Percentiles rank a stretch among this genome's conserved stretches.
Evolutionary conservation across 495 filamentous ascomycete genomes (phyloP).

Genomic region (Xylaria longipes): DNA sequence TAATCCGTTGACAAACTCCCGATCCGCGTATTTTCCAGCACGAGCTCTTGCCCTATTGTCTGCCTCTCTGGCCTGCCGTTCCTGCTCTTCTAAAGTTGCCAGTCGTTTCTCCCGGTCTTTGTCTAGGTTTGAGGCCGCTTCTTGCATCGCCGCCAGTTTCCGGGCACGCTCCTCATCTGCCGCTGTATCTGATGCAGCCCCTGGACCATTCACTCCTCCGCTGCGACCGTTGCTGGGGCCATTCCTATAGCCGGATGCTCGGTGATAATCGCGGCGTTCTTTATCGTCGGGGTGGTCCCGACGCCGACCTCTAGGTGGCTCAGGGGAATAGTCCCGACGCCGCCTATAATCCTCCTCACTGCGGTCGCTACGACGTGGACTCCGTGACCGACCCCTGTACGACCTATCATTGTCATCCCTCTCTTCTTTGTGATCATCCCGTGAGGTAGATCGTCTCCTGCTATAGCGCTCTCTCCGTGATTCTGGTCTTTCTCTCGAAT

Average conservation of each 20-base stretch:
- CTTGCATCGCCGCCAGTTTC: conserved; percentile 88
- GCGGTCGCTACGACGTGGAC: conserved; percentile 38
- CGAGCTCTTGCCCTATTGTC: conserved; percentile 66
- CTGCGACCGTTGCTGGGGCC: conserved; percentile 22
- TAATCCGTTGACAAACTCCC: conserved; percentile 64
- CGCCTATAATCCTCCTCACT: conserved; percentile 35
- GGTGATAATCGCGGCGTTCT: conserved; percentile 32
- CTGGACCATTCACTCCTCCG: conserved; percentile 1
- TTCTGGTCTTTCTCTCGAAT: conserved; percentile 41
- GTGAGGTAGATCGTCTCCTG: conserved; percentile 30
- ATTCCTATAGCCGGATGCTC: conserved; percentile 29
- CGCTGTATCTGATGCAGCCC: conserved; percentile 33
- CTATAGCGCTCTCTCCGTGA: conserved; percentile 37
- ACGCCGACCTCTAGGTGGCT: conserved; percentile 28
- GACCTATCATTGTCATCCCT: conserved; percentile 30
- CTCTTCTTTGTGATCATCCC: conserved; percentile 31
- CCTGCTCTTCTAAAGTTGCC: conserved; percentile 67
- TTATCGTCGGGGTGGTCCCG: conserved; percentile 27
- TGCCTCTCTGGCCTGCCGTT: conserved; percentile 66
- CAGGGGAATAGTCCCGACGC: conserved; percentile 38
- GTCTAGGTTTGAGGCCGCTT: conserved; percentile 81
- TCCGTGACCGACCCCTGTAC: conserved; percentile 41
- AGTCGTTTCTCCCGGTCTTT: conserved; percentile 73
- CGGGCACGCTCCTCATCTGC: conserved; percentile 62
- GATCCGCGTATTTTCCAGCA: conserved; percentile 65